phyloP scores from a whole-genome alignment of 1,139 yeast species.

The Candida sojae region DNA sequence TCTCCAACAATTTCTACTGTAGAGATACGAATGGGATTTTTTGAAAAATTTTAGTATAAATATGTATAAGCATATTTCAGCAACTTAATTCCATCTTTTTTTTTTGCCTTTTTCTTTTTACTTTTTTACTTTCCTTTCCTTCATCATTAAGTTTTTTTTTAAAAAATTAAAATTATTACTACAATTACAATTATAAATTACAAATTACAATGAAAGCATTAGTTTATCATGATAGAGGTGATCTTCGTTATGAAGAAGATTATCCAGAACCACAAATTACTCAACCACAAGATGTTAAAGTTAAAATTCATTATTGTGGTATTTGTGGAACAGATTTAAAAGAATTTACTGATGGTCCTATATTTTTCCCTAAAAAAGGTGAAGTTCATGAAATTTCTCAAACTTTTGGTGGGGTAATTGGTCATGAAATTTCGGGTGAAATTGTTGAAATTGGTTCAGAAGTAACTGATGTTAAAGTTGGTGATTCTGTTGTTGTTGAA shows the following conservation, averaged over 20 bases:
- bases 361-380: slow-evolving; percentile 36
- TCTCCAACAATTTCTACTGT: too few relatives aligned
- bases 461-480: slow-evolving; percentile 9
- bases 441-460: slow-evolving; percentile 30
- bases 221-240: slow-evolving; percentile 51
- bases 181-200: not conserved
- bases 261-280: slow-evolving; percentile 46
- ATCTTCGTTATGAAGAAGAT: slow-evolving; percentile 44
- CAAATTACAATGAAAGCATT: slow-evolving; percentile 49
- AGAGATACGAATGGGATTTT: not conserved
- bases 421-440: slow-evolving; percentile 56
- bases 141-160: not conserved
- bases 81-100: not conserved
- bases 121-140: not conserved
- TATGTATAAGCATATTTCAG: not conserved
- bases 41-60: not conserved
- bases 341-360: slow-evolving; percentile 54
- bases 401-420: slow-evolving; percentile 34
- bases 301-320: slow-evolving; percentile 56
- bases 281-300: slow-evolving; percentile 49
- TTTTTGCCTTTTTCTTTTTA: not conserved
- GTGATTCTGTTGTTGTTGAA: slow-evolving; percentile 41
- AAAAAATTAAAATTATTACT: not conserved
- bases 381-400: slow-evolving; percentile 21
- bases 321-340: slow-evolving; percentile 63